Evolutionary conservation across 2,329 filamentous ascomycete genomes (phyloP).

Genomic region (Proliferodiscus dingleyae): DNA sequence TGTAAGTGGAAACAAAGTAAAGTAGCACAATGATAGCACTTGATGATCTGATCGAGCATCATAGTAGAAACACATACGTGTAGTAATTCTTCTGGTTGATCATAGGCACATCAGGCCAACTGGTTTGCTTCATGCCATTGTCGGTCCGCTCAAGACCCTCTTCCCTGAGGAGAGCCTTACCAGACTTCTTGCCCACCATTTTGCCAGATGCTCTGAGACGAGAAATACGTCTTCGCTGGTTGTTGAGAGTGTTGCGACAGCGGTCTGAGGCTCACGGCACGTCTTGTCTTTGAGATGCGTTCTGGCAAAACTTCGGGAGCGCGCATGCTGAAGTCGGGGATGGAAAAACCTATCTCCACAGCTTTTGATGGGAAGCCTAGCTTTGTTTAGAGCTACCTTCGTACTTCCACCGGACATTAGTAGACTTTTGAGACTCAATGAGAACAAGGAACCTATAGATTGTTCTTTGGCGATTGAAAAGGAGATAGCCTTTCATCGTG

Average conservation of each 20-base stretch:
- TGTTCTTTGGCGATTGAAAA: too few relatives aligned
- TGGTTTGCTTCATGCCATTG: conserved; percentile 95
- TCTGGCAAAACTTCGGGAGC: neutral
- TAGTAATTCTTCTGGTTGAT: conserved; percentile 99
- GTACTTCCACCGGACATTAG: too few relatives aligned
- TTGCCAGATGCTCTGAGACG: conserved; percentile 2
- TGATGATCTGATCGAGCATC: too few relatives aligned
- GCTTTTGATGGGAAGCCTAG: too few relatives aligned
- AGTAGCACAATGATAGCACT: conserved; percentile 1
- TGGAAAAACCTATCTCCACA: too few relatives aligned
- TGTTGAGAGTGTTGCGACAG: neutral
- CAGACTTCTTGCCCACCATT: conserved; percentile 34
- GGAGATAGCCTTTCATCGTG: too few relatives aligned
- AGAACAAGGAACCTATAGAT: too few relatives aligned
- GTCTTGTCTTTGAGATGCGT: too few relatives aligned
- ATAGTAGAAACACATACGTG: conserved; percentile 70
- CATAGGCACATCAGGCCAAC: conserved; percentile 84
- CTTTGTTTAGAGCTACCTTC: too few relatives aligned
- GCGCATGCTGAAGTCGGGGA: neutral
- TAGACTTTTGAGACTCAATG: too few relatives aligned
- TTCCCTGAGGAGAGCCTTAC: conserved; percentile 33
- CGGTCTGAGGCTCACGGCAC: too few relatives aligned
- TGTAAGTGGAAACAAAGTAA: conserved; percentile 2
- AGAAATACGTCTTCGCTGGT: neutral
- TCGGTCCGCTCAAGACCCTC: conserved; percentile 82